These are phyloP conservation scores for Penicillium sclerotiorum DNA, from an alignment of 2,329 filamentous ascomycete genomes.

Conservation along the genomic window DNA sequence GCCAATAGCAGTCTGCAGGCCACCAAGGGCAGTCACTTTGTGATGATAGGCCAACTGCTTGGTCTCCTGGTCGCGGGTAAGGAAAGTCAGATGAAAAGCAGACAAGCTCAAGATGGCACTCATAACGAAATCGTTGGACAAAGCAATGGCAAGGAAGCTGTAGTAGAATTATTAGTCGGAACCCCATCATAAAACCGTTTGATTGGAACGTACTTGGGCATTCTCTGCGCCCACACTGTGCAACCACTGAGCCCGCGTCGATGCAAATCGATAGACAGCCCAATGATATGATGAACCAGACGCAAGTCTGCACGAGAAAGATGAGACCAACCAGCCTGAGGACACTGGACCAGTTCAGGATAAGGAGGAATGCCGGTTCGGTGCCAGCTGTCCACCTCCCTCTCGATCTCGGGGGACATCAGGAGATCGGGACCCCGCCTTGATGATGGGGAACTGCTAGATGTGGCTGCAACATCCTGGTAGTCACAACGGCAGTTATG, in stretches of 20 bases:
- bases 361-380: slow-evolving; percentile 84
- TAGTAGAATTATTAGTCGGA: no score
- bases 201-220: slow-evolving; percentile 88
- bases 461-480: slow-evolving; percentile 76
- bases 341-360: slow-evolving; percentile 75
- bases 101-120: slow-evolving; percentile 89
- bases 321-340: slow-evolving; percentile 70
- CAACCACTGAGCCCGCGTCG: slow-evolving; percentile 77
- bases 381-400: slow-evolving; percentile 79
- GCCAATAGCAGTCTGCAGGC: slow-evolving; percentile 83
- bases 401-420: slow-evolving; percentile 84
- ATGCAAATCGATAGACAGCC: slow-evolving; percentile 80
- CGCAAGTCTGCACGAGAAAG: slow-evolving; percentile 79
- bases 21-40: slow-evolving; percentile 80
- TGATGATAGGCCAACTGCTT: slow-evolving; percentile 89
- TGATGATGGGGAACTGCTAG: slow-evolving; percentile 54
- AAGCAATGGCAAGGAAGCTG: slow-evolving; percentile 82
- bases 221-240: slow-evolving; percentile 89
- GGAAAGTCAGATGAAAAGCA: slow-evolving; percentile 89
- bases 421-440: slow-evolving; percentile 66
- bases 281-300: slow-evolving; percentile 86
- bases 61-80: slow-evolving; percentile 81
- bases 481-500: slow-evolving; percentile 98
- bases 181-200: no score
- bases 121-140: slow-evolving; percentile 87